A percentile compares a stretch with the other conserved stretches of the same genome.
Conservation (phyloP, 169 alveolate genomes). For the Cryptosporidium ubiquitum region DNA sequence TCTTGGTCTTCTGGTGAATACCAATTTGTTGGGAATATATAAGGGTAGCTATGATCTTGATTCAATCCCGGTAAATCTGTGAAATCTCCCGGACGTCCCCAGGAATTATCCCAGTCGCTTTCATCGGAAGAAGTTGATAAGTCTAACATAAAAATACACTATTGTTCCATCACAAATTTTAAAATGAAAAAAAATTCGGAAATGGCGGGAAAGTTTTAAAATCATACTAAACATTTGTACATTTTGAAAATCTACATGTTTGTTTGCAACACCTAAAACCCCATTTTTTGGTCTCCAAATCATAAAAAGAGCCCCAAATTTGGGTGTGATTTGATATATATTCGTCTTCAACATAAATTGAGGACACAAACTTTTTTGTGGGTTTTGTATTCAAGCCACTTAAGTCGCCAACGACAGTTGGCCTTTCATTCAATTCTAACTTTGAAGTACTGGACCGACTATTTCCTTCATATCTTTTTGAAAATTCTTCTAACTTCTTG, state of each 20-base stretch:
- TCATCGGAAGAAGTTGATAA: constrained; percentile 64
- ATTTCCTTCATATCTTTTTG: constrained; percentile 20
- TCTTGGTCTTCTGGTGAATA: constrained; percentile 40
- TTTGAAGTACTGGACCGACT: not conserved
- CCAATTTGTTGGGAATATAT: constrained; percentile 17
- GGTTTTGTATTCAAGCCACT: not conserved
- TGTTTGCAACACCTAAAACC: constrained; percentile 88
- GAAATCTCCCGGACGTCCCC: constrained; percentile 42
- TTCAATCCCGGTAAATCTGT: constrained; percentile 21
- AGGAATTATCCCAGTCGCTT: constrained; percentile 63
- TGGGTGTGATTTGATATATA: constrained; percentile 83
- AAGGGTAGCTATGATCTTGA: constrained; percentile 18
- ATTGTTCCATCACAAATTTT: constrained; percentile 22
- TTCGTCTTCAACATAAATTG: constrained; percentile 86
- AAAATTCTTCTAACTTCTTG: constrained; percentile 3
- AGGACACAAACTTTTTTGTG: constrained; percentile 20
- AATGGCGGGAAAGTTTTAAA: constrained; percentile 28
- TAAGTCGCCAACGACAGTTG: not conserved
- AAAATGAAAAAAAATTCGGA: not conserved
- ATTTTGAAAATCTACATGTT: constrained; percentile 48
- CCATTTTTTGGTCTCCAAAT: constrained; percentile 83
- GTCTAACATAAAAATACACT: constrained; percentile 39
- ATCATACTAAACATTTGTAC: not conserved
- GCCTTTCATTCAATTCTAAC: not conserved
- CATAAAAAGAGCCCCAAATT: constrained; percentile 90